Conservation (phyloP, 1,284 basidiomycete genomes). For the Afroboletus lepidellus region DNA sequence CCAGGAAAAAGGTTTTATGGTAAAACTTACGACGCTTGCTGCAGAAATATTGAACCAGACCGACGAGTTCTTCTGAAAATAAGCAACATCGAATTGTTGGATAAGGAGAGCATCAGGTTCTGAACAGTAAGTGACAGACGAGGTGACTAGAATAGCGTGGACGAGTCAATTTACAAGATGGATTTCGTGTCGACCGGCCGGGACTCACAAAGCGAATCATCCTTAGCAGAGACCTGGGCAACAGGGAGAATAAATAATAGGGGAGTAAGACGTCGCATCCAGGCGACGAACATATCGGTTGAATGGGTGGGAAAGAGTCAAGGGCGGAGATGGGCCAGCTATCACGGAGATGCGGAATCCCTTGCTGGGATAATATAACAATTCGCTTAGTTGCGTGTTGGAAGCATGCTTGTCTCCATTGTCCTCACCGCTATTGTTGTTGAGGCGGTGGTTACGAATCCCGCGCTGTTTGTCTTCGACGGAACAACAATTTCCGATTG, state of each 20-base stretch:
- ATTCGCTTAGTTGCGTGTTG: conserved; percentile 27
- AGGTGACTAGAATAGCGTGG: conserved; percentile 56
- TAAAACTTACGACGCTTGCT: conserved; percentile 63
- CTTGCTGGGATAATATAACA: conserved; percentile 24
- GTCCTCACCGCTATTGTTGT: conserved; percentile 36
- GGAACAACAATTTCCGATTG: conserved; percentile 2
- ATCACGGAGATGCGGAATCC: conserved; percentile 22
- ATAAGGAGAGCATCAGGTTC: conserved; percentile 79
- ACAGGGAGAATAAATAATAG: conserved; percentile 43
- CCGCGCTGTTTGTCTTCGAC: conserved; percentile 19
- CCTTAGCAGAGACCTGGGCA: conserved; percentile 44
- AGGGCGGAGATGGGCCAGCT: conserved; percentile 29
- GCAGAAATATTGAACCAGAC: conserved; percentile 75
- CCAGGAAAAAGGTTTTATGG: conserved; percentile 5
- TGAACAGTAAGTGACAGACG: conserved; percentile 85
- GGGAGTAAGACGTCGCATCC: conserved; percentile 59
- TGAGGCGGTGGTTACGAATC: conserved; percentile 23
- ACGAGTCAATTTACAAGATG: neutral
- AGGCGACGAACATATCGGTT: conserved; percentile 61
- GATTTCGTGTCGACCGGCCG: neutral
- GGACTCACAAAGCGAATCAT: conserved; percentile 58
- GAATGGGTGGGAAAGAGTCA: conserved; percentile 17
- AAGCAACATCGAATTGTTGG: conserved; percentile 77
- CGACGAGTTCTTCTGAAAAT: conserved; percentile 68
- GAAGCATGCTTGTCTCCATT: conserved; percentile 32